phyloP scores from a whole-genome alignment of 2,329 filamentous ascomycete species.

The Colletotrichum musae region DNA sequence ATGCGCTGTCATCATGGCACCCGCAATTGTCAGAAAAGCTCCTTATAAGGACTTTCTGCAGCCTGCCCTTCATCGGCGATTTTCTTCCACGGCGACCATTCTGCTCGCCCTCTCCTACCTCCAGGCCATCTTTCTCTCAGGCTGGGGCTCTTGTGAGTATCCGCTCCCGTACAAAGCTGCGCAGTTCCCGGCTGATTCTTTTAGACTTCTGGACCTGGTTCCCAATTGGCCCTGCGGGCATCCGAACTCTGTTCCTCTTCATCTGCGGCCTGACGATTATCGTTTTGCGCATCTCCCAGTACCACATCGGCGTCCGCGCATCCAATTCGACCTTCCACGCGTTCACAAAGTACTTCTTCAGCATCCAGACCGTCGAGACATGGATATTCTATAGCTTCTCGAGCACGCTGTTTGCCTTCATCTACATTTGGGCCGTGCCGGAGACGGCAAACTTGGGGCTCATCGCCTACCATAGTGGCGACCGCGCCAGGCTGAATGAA shows the following conservation, averaged over 20 bases:
- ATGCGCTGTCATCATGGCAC: conserved; percentile 67
- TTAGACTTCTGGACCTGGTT: conserved; percentile 90
- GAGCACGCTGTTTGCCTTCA: conserved; percentile 82
- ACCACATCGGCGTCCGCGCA: conserved; percentile 82
- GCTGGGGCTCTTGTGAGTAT: conserved; percentile 77
- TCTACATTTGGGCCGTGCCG: conserved; percentile 82
- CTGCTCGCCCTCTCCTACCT: conserved; percentile 80
- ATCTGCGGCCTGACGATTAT: conserved; percentile 83
- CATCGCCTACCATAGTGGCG: conserved; percentile 79
- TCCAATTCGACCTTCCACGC: conserved; percentile 78
- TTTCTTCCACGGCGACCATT: conserved; percentile 81
- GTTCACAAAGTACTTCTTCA: conserved; percentile 70
- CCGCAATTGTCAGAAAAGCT: conserved; percentile 67
- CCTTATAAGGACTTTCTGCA: conserved; percentile 92
- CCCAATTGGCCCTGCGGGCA: conserved; percentile 80
- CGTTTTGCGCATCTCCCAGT: conserved; percentile 87
- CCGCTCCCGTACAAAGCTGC: conserved; percentile 21
- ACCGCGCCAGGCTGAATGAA: conserved; percentile 87
- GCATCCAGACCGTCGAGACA: conserved; percentile 76
- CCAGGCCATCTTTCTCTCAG: conserved; percentile 78
- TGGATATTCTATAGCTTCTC: conserved; percentile 83
- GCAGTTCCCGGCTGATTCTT: conserved; percentile 27
- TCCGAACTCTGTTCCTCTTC: conserved; percentile 83
- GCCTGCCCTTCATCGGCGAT: conserved; percentile 88
- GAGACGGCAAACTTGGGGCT: conserved; percentile 75